Conservation (phyloP, 345 rosid genomes). For the Pelargonium nanum region DNA sequence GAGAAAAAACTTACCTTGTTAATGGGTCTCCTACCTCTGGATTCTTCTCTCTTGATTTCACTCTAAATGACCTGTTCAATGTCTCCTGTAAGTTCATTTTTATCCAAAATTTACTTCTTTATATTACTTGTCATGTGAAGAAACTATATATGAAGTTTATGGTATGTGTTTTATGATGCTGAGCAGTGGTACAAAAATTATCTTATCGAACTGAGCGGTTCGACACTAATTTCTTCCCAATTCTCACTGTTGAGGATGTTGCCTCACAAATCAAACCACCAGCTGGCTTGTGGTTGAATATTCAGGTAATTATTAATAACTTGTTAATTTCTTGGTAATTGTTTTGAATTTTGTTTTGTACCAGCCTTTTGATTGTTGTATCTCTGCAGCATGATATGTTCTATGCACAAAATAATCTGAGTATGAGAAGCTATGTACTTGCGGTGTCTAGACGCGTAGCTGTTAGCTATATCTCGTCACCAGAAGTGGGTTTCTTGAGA, state of each 20-base stretch:
- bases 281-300: conserved; percentile 62
- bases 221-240: conserved; percentile 20
- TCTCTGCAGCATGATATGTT: conserved; percentile 63
- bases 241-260: conserved; percentile 40
- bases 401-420: conserved; percentile 59
- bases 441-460: conserved; percentile 33
- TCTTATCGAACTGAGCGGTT: conserved; percentile 40
- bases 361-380: conserved; percentile 10
- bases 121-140: neutral
- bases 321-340: too few species aligned
- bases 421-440: conserved; percentile 54
- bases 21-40: conserved; percentile 46
- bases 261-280: conserved; percentile 27
- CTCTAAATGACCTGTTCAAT: conserved; percentile 21
- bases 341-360: neutral
- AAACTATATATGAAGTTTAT: neutral
- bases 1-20: conserved; percentile 27
- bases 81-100: conserved; percentile 40
- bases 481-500: conserved; percentile 65
- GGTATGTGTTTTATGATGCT: conserved; percentile 6
- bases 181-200: conserved; percentile 55
- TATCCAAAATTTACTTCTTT: neutral
- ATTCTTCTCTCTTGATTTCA: conserved; percentile 76
- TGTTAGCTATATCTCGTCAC: conserved; percentile 66
- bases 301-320: conserved; percentile 47